phyloP scores from a whole-genome alignment of 139 green algal genomes.

The Chlamydomonas sp. region DNA sequence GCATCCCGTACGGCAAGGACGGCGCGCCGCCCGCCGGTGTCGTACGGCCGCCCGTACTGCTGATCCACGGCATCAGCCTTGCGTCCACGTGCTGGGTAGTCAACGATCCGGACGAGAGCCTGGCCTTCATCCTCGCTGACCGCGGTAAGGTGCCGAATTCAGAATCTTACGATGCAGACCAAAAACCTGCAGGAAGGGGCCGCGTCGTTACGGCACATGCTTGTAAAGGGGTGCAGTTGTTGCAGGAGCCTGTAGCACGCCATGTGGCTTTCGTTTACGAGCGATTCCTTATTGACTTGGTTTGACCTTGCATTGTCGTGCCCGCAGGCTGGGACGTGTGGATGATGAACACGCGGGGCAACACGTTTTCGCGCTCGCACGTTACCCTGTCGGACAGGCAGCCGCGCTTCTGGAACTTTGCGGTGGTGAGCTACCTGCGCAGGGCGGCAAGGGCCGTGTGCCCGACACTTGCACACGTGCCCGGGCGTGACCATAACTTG shows the following conservation, averaged over 20 bases:
- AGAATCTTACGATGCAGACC: no score
- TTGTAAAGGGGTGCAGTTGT: no score
- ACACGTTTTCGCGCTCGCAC: conserved; percentile 62
- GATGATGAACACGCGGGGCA: conserved; percentile 70
- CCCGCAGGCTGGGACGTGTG: conserved; percentile 72
- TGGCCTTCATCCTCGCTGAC: conserved; percentile 88
- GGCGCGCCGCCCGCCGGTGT: no score
- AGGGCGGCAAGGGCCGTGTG: no score
- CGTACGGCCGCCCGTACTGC: conserved; percentile 67
- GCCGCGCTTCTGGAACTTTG: conserved; percentile 31
- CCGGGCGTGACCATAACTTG: no score
- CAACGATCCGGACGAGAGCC: conserved; percentile 66
- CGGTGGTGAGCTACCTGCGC: not conserved
- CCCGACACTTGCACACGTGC: no score
- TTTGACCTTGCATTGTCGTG: no score
- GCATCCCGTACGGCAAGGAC: conserved; percentile 32
- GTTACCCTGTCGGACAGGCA: not conserved
- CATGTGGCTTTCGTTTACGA: no score
- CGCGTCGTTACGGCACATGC: no score
- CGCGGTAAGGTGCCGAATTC: conserved; percentile 31
- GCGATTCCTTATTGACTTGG: no score
- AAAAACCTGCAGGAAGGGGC: no score
- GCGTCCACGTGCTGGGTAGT: conserved; percentile 74
- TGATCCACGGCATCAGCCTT: conserved; percentile 87
- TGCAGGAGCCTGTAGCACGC: no score